phyloP scores from a whole-genome alignment of 352 stramenopile genomes.

The Peronospora tabacina region DNA sequence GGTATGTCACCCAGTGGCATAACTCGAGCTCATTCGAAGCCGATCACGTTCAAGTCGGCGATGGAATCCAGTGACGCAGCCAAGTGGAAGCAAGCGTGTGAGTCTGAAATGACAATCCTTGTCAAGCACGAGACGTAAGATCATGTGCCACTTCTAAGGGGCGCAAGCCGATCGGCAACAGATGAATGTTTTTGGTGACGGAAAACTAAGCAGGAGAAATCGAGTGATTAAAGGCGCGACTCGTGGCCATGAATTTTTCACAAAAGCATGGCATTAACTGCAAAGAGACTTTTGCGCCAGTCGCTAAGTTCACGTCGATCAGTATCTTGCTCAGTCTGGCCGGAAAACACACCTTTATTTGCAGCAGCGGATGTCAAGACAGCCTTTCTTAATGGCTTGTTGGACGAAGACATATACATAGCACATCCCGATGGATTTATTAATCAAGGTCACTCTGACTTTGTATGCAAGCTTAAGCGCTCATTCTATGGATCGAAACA shows the following conservation, averaged over 20 bases:
- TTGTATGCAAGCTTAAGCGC: too few species aligned
- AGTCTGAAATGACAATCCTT: neutral
- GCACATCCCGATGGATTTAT: too few species aligned
- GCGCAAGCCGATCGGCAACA: neutral
- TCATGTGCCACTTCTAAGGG: neutral
- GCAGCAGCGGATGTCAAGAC: too few species aligned
- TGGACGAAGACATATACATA: too few species aligned
- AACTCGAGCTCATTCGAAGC: too few species aligned
- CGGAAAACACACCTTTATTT: neutral
- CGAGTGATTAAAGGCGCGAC: neutral
- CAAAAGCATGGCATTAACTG: constrained; percentile 1
- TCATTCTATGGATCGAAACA: too few species aligned
- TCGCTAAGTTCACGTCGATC: constrained; percentile 1
- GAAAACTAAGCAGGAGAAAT: neutral
- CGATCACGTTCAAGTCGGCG: neutral
- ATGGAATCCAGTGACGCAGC: neutral
- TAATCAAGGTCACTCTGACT: too few species aligned
- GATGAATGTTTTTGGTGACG: neutral
- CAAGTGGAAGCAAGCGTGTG: neutral
- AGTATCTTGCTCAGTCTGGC: constrained; percentile 1
- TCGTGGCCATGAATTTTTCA: neutral
- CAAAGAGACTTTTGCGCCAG: too few species aligned
- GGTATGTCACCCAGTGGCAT: too few species aligned
- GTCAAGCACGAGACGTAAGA: neutral
- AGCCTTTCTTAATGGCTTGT: too few species aligned